phyloP scores from a whole-genome alignment of 495 filamentous ascomycete species.

The Penicillium arizonense region DNA sequence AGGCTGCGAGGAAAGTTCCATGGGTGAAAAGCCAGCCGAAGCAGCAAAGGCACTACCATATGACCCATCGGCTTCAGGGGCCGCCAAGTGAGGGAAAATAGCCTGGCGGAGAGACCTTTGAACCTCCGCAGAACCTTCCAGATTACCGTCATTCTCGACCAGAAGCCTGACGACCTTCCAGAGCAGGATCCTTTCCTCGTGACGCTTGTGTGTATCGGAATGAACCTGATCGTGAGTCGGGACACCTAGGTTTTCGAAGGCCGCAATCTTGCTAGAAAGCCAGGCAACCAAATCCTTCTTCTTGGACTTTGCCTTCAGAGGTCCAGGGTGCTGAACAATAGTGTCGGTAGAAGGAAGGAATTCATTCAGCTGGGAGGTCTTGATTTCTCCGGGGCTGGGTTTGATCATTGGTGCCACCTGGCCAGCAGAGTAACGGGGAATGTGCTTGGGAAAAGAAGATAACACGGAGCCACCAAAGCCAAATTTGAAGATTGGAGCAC shows the following conservation, averaged over 20 bases:
- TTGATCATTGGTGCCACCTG: constrained; percentile 72
- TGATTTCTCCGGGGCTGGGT: constrained; percentile 81
- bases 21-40: constrained; percentile 27
- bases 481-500: constrained; percentile 81
- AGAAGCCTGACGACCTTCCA: constrained; percentile 84
- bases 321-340: constrained; percentile 82
- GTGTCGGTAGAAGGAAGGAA: constrained; percentile 65
- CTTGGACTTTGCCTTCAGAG: constrained; percentile 82
- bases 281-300: constrained; percentile 91
- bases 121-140: constrained; percentile 73
- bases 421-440: constrained; percentile 80
- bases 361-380: constrained; percentile 66
- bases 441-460: constrained; percentile 83
- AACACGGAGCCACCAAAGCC: constrained; percentile 81
- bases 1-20: constrained; percentile 33
- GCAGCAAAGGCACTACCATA: constrained; percentile 20
- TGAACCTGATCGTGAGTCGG: constrained; percentile 45
- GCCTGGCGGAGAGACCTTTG: constrained; percentile 69
- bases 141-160: constrained; percentile 79
- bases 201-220: constrained; percentile 60
- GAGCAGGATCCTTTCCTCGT: constrained; percentile 78
- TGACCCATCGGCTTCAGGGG: constrained; percentile 30
- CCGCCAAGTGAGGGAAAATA: constrained; percentile 62
- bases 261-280: constrained; percentile 71
- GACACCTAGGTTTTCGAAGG: constrained; percentile 61